Percentiles rank a stretch among this genome's conserved stretches.
Evolutionary conservation across 768 basidiomycete genomes (phyloP).

Genomic region (Amanita subjunquillea): DNA sequence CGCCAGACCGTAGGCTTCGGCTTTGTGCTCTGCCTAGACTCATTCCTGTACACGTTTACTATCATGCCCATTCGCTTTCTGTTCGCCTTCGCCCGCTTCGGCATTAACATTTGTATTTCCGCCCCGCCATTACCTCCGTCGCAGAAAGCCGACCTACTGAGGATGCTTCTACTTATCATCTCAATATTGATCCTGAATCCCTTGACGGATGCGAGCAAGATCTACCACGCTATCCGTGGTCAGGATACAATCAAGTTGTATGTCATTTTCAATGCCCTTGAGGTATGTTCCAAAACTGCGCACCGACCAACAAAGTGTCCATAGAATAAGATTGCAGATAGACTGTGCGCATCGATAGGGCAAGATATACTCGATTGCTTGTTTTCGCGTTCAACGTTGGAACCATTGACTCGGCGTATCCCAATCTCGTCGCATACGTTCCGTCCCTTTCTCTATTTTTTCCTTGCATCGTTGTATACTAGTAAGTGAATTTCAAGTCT

Average conservation of each 20-base stretch:
- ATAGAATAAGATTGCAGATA: constrained; percentile 72
- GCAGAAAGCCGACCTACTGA: constrained; percentile 89
- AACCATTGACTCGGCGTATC: constrained; percentile 52
- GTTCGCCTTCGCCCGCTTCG: constrained; percentile 50
- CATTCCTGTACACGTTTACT: constrained; percentile 96
- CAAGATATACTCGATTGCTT: constrained; percentile 96
- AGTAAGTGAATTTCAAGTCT: constrained; percentile 35
- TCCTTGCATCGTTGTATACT: constrained; percentile 72
- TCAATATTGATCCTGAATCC: constrained; percentile 70
- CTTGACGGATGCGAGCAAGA: constrained; percentile 91
- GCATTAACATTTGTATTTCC: constrained; percentile 37
- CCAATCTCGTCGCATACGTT: constrained; percentile 57
- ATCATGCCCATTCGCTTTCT: constrained; percentile 86
- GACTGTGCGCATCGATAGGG: constrained; percentile 90
- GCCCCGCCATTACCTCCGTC: constrained; percentile 63
- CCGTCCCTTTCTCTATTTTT: constrained; percentile 76
- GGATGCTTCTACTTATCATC: constrained; percentile 61
- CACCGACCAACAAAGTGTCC: constrained; percentile 1
- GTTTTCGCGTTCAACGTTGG: constrained; percentile 87
- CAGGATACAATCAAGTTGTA: constrained; percentile 99
- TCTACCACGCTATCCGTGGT: constrained; percentile 94
- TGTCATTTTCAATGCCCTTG: constrained; percentile 97
- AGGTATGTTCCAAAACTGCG: constrained; percentile 42
- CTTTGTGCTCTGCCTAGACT: constrained; percentile 88
- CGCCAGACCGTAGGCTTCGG: constrained; percentile 78